These are phyloP conservation scores for Populus euphratica DNA, from an alignment of 345 rosid species.

Conservation along the genomic window DNA sequence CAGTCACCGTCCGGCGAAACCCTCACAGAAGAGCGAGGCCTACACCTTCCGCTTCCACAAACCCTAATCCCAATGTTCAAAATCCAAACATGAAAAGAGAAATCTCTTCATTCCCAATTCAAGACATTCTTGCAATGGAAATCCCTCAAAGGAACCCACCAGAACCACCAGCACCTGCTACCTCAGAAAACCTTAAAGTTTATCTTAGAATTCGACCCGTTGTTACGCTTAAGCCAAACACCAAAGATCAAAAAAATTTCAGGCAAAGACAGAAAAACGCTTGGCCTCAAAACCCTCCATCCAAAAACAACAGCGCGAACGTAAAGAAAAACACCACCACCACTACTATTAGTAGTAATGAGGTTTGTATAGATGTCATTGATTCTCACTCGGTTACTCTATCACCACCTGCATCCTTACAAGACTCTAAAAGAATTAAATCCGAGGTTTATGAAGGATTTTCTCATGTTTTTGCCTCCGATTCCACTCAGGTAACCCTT, in stretches of 20 bases:
- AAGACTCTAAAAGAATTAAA: slow-evolving; percentile 61
- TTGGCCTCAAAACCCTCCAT: slow-evolving; percentile 53
- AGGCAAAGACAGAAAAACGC: slow-evolving; percentile 44
- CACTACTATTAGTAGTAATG: background rate
- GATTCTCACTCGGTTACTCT: slow-evolving; percentile 59
- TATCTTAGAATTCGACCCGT: slow-evolving; percentile 62
- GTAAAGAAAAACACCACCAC: slow-evolving; percentile 27
- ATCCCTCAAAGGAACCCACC: slow-evolving; percentile 10
- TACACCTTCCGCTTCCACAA: slow-evolving; percentile 35
- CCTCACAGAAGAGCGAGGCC: slow-evolving; percentile 74
- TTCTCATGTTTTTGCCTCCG: slow-evolving; percentile 60
- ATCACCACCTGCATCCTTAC: slow-evolving; percentile 54
- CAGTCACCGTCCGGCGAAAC: slow-evolving; percentile 65
- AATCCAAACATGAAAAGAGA: slow-evolving; percentile 4
- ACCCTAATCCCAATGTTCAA: slow-evolving; percentile 15
- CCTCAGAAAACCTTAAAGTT: slow-evolving; percentile 53
- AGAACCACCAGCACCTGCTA: no score
- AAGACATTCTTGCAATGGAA: slow-evolving; percentile 54
- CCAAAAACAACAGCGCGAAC: slow-evolving; percentile 31
- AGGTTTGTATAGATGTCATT: slow-evolving; percentile 42
- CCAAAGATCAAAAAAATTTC: slow-evolving; percentile 5
- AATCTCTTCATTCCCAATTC: slow-evolving; percentile 55
- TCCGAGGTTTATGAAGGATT: slow-evolving; percentile 86
- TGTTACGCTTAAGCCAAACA: slow-evolving; percentile 3
- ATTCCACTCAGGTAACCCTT: slow-evolving; percentile 63